Evolutionary conservation across 202 grass and related monocot species (phyloP), one percentile per base, ranked within the genome.

Genomic region (Zizania palustris): DNA sequence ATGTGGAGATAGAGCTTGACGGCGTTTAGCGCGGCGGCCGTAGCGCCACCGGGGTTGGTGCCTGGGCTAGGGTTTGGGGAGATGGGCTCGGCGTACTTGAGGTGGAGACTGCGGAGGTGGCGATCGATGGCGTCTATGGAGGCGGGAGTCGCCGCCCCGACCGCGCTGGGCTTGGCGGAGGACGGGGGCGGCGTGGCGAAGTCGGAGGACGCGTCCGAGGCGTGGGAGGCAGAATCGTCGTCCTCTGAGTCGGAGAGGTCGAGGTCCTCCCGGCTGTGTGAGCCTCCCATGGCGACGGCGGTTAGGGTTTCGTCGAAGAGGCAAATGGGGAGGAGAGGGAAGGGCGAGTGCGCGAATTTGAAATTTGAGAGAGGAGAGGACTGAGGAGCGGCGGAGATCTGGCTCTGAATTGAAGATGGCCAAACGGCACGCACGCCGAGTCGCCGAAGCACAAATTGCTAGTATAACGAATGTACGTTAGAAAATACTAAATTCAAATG

Each of bases 1-100:
- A 97, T 88, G 61, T 97, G 95, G 76, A 97, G 89, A 60, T 88
- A 94, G 3, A 97, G 89, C 83, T 94, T 97, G 12, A 90, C 87
- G 11, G 83, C 80, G 33, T 92, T 75, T 46, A 82, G 62, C 15
- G 83, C 79, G 3, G 80, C 74, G 82, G 86, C 72, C 70, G 85
- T 60, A 75, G 84, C 79, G 73, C 38, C 9, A 22, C 65, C 56
- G 45, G 63, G 83, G 55, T 51, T 77, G 67, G 69, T 46, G 11
- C 68, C 65, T 41, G 88, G 89, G 63, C 78, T 88, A 22, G 88
- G 83, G 79, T 76, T 80, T 0, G 88, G 78, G 20, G 91, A 90
- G 73, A 90, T 89, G 57, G 91, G 70, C 19, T 77, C 83, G 59
- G 75, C 62, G 82, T 98, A 98, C 83, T 94, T 98, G 48, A 94